phyloP scores from a whole-genome alignment of 2,329 filamentous ascomycete species.

The Emergomyces pasteurianus region DNA sequence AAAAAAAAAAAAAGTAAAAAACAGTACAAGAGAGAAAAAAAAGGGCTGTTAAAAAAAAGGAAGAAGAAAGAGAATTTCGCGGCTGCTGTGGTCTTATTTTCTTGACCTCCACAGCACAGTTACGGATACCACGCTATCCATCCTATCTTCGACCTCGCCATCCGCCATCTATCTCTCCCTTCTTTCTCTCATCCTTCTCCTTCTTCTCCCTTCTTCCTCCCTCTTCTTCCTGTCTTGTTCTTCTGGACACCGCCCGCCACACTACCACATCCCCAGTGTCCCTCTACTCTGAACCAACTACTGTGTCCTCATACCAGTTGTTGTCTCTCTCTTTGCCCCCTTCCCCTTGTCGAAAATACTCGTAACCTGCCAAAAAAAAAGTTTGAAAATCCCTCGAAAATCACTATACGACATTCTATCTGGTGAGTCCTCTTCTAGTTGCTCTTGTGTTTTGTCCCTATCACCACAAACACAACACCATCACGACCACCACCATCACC shows the following conservation, averaged over 20 bases:
- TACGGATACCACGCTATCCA: too few relatives aligned
- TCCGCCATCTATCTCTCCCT: neutral
- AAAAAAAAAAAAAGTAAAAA: neutral
- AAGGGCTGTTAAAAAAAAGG: neutral
- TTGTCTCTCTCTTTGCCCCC: constrained; percentile 13
- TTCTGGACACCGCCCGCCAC: too few relatives aligned
- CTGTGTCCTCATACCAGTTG: constrained; percentile 3
- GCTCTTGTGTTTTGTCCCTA: neutral
- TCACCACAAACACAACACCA: neutral
- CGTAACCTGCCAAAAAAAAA: constrained; percentile 12
- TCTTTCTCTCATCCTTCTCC: neutral
- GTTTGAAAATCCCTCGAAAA: neutral
- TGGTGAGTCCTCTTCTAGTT: constrained; percentile 7
- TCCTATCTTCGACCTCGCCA: neutral
- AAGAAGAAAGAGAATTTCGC: neutral
- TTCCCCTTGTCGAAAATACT: constrained; percentile 20
- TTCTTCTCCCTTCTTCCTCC: neutral
- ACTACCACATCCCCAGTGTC: neutral
- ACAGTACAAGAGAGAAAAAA: neutral
- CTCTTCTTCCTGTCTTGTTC: neutral
- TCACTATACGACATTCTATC: constrained; percentile 7
- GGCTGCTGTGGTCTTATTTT: neutral
- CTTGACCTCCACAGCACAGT: neutral
- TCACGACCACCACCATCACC: neutral
- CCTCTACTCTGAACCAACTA: neutral